Evolutionary conservation across 1,139 yeast genomes (phyloP).

Genomic region (Hyphopichia fennica): DNA sequence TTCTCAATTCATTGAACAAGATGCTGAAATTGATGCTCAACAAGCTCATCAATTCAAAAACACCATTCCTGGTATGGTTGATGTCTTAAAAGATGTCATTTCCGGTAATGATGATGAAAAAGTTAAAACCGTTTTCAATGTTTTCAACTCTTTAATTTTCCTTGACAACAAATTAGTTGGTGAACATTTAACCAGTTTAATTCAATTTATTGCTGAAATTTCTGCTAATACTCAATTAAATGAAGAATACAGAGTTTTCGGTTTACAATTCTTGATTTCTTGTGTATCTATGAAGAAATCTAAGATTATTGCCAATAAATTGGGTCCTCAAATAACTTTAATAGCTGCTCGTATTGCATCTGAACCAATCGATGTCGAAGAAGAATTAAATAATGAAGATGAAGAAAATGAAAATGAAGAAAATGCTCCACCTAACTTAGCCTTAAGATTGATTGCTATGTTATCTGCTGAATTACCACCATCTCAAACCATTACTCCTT

Average conservation of each 20-base stretch:
- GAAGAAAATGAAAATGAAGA: slow-evolving; percentile 94
- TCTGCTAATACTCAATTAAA: slow-evolving; percentile 68
- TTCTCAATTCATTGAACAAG: slow-evolving; percentile 65
- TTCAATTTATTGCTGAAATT: slow-evolving; percentile 75
- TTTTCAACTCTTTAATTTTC: slow-evolving; percentile 76
- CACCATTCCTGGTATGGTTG: slow-evolving; percentile 77
- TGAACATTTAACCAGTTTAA: slow-evolving; percentile 66
- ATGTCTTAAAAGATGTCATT: slow-evolving; percentile 76
- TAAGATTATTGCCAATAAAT: slow-evolving; percentile 59
- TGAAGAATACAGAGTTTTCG: slow-evolving; percentile 80
- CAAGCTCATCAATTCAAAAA: slow-evolving; percentile 62
- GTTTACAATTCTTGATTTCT: slow-evolving; percentile 81
- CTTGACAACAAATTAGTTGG: slow-evolving; percentile 80
- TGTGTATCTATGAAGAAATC: slow-evolving; percentile 73
- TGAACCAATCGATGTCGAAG: slow-evolving; percentile 73
- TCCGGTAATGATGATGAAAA: slow-evolving; percentile 68
- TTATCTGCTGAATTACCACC: slow-evolving; percentile 88
- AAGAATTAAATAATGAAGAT: slow-evolving; percentile 73
- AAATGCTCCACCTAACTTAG: slow-evolving; percentile 74
- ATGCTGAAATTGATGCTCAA: slow-evolving; percentile 43
- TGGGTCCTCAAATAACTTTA: slow-evolving; percentile 78
- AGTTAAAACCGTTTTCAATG: slow-evolving; percentile 78
- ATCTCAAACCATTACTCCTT: slow-evolving; percentile 81
- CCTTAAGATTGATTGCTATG: slow-evolving; percentile 76
- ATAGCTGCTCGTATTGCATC: slow-evolving; percentile 78